Evolutionary conservation across 805 yeast species (phyloP).

Genomic region (Teunomyces cretensis): DNA sequence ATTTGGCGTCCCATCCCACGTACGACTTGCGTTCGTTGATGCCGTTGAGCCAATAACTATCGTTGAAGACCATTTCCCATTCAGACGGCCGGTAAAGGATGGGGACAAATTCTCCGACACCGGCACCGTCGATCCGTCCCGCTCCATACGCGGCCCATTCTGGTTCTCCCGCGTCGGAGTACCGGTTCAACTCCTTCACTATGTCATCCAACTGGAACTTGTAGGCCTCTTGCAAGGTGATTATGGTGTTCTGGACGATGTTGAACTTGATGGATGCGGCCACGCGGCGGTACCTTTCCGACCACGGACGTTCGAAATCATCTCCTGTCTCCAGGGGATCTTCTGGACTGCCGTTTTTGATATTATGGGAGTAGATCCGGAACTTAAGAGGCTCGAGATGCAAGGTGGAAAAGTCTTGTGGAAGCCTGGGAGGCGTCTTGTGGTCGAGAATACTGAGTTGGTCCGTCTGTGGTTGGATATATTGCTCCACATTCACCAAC

Average conservation of each 20-base stretch:
- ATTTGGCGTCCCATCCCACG: slow-evolving; percentile 21
- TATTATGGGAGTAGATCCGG: slow-evolving; percentile 37
- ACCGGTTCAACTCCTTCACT: slow-evolving; percentile 13
- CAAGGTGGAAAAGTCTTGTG: slow-evolving; percentile 11
- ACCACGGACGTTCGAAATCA: slow-evolving; percentile 29
- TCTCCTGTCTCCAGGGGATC: slow-evolving; percentile 11
- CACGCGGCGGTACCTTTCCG: slow-evolving; percentile 16
- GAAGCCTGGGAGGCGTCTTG: slow-evolving; percentile 11
- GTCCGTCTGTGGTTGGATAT: background rate
- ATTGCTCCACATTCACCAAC: background rate
- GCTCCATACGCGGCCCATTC: slow-evolving; percentile 16
- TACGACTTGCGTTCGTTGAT: slow-evolving; percentile 5
- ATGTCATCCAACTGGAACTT: slow-evolving; percentile 17
- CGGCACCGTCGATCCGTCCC: slow-evolving; percentile 17
- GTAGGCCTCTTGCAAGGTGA: slow-evolving; percentile 18
- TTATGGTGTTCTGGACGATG: slow-evolving; percentile 16
- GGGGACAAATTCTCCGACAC: slow-evolving; percentile 19
- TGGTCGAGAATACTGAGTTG: background rate
- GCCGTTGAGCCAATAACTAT: slow-evolving; percentile 19
- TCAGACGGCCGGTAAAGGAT: slow-evolving; percentile 13
- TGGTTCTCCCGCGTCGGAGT: slow-evolving; percentile 1
- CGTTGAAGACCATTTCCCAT: slow-evolving; percentile 15
- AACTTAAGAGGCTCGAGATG: slow-evolving; percentile 17
- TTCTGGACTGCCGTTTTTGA: slow-evolving; percentile 25
- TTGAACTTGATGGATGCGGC: slow-evolving; percentile 18